phyloP scores from a whole-genome alignment of 2,329 filamentous ascomycete species.

The Juglanconis oblonga region DNA sequence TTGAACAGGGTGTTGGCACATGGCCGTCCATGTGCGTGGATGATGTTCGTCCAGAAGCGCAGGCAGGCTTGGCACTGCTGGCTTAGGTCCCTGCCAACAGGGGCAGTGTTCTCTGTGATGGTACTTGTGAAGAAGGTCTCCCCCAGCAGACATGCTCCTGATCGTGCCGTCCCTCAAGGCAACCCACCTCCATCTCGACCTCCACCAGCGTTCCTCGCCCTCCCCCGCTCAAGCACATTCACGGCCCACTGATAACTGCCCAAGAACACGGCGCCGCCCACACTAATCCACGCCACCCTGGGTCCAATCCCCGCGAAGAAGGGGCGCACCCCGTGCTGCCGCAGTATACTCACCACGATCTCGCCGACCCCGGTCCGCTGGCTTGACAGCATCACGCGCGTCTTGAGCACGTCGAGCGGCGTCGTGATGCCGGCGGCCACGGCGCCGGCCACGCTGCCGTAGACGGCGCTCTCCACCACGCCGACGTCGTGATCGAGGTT shows the following conservation, averaged over 20 bases:
- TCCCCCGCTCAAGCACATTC: constrained; percentile 61
- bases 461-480: constrained; percentile 76
- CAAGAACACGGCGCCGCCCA: constrained; percentile 90
- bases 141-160: neutral
- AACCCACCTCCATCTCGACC: neutral
- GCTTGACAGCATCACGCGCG: constrained; percentile 85
- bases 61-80: too few species aligned
- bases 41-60: too few species aligned
- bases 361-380: constrained; percentile 57
- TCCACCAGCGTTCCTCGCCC: neutral
- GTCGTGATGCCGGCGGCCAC: constrained; percentile 87
- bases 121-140: neutral
- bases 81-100: too few species aligned
- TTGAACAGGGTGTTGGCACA: too few species aligned
- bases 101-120: too few species aligned
- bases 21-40: too few species aligned
- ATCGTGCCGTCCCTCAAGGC: neutral
- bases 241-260: constrained; percentile 89
- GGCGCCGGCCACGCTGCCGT: constrained; percentile 79
- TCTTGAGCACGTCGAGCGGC: constrained; percentile 94
- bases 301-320: constrained; percentile 79
- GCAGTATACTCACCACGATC: constrained; percentile 64
- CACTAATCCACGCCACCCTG: constrained; percentile 89
- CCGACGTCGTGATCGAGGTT: constrained; percentile 47
- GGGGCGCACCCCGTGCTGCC: constrained; percentile 60